Conservation (phyloP, 1,139 yeast species). For the Nakaseomyces delphensis region DNA sequence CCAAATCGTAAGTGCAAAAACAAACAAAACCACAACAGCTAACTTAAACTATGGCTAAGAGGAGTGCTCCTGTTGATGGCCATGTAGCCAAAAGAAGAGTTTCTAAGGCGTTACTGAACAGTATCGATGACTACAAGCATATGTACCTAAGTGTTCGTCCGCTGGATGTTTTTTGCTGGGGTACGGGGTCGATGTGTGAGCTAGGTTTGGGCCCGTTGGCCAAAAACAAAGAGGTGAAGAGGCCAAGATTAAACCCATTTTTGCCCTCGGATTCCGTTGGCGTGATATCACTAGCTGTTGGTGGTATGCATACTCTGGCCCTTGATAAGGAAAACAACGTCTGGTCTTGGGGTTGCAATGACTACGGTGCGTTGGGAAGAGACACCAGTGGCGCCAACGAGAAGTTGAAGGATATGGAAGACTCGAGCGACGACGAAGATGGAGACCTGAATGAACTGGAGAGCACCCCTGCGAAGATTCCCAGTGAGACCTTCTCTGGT, state of each 20-base stretch:
- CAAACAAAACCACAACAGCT: conserved; percentile 5
- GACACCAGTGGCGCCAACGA: conserved; percentile 59
- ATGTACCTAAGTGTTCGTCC: conserved; percentile 31
- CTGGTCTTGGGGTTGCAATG: conserved; percentile 99
- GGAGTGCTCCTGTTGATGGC: conserved; percentile 17
- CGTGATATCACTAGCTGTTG: conserved; percentile 80
- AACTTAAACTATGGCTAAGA: too few relatives aligned
- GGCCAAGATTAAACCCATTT: conserved; percentile 85
- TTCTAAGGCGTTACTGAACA: conserved; percentile 22
- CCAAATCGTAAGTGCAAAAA: neutral
- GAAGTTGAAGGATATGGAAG: conserved; percentile 49
- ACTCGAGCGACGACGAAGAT: conserved; percentile 53
- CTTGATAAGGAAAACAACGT: conserved; percentile 62
- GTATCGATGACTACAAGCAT: conserved; percentile 26
- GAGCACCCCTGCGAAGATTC: conserved; percentile 73
- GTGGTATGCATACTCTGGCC: conserved; percentile 92
- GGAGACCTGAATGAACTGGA: conserved; percentile 83
- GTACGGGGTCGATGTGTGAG: conserved; percentile 96
- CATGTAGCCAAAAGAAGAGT: conserved; percentile 20
- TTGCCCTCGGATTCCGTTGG: conserved; percentile 53
- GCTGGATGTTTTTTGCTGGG: conserved; percentile 84
- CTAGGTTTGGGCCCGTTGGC: conserved; percentile 88
- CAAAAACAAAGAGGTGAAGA: conserved; percentile 80
- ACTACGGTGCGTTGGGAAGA: conserved; percentile 87
- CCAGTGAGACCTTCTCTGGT: conserved; percentile 50